Evolutionary conservation across 768 basidiomycete genomes (phyloP).

Genomic region (Collybia mongolica): DNA sequence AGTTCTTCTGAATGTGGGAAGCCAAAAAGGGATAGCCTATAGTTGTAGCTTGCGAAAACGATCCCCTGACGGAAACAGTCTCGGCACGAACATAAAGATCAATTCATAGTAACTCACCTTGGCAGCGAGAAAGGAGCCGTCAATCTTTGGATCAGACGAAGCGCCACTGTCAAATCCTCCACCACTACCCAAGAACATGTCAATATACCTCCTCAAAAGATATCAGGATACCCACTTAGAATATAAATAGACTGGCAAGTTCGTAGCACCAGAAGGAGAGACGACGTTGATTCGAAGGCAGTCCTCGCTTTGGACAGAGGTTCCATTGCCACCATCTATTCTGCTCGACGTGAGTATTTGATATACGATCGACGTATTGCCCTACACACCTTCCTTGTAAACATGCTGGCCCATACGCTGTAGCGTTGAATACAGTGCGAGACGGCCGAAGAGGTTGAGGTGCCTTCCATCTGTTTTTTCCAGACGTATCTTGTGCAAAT

Average conservation of each 20-base stretch:
- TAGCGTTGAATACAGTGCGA: conserved; percentile 21
- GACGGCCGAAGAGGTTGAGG: conserved; percentile 18
- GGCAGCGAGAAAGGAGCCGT: conserved; percentile 29
- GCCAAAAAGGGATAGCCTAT: conserved; percentile 34
- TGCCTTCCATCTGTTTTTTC: conserved; percentile 27
- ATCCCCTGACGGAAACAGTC: conserved; percentile 19
- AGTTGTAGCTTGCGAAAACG: conserved; percentile 33
- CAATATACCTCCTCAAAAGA: background rate
- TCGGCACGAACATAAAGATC: background rate
- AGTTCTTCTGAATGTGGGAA: conserved; percentile 40
- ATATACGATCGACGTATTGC: background rate
- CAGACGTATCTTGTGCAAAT: conserved; percentile 27
- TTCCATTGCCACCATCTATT: conserved; percentile 30
- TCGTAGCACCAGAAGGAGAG: conserved; percentile 32
- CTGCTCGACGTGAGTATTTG: conserved; percentile 9
- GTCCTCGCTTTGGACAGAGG: conserved; percentile 34
- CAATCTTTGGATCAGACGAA: conserved; percentile 33
- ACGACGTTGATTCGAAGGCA: conserved; percentile 42
- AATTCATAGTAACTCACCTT: conserved; percentile 13
- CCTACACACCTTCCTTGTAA: conserved; percentile 27
- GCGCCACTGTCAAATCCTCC: conserved; percentile 34
- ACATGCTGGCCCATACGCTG: conserved; percentile 30
- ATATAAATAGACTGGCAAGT: conserved; percentile 27
- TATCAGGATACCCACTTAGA: conserved; percentile 18
- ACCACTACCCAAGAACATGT: conserved; percentile 18